phyloP scores from a whole-genome alignment of 2,329 filamentous ascomycete species.

The Massarina eburnea region DNA sequence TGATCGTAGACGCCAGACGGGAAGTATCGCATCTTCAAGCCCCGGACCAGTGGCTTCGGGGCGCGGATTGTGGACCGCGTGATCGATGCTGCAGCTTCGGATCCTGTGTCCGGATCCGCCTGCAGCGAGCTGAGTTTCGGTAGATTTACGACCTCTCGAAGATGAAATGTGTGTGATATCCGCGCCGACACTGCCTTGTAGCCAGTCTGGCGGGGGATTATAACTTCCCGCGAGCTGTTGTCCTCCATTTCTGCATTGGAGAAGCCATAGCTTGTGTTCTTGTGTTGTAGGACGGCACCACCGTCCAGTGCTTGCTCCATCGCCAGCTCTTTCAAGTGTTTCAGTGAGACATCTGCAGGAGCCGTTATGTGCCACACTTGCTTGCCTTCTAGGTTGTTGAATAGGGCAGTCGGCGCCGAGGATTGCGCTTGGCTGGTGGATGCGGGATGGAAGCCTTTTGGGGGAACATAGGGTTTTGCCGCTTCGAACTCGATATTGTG shows the following conservation, averaged over 20 bases:
- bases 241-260: conserved; percentile 52
- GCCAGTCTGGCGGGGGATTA: conserved; percentile 61
- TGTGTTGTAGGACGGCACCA: conserved; percentile 61
- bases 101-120: conserved; percentile 44
- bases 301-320: conserved; percentile 59
- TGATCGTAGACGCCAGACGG: conserved; percentile 62
- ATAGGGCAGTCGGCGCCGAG: conserved; percentile 48
- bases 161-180: conserved; percentile 63
- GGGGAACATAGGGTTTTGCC: conserved; percentile 40
- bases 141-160: conserved; percentile 65
- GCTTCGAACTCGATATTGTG: conserved; percentile 38
- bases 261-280: conserved; percentile 65
- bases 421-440: conserved; percentile 48
- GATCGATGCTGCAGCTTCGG: conserved; percentile 44
- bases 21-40: conserved; percentile 66
- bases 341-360: conserved; percentile 69
- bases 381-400: conserved; percentile 66
- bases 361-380: conserved; percentile 81
- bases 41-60: conserved; percentile 66
- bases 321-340: conserved; percentile 65
- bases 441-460: conserved; percentile 51
- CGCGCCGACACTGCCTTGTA: conserved; percentile 49
- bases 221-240: conserved; percentile 59
- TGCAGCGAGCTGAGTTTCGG: conserved; percentile 45
- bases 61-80: conserved; percentile 54